phyloP scores from a whole-genome alignment of 192 early-diverging fungal genomes.

The Gigaspora rosea region DNA sequence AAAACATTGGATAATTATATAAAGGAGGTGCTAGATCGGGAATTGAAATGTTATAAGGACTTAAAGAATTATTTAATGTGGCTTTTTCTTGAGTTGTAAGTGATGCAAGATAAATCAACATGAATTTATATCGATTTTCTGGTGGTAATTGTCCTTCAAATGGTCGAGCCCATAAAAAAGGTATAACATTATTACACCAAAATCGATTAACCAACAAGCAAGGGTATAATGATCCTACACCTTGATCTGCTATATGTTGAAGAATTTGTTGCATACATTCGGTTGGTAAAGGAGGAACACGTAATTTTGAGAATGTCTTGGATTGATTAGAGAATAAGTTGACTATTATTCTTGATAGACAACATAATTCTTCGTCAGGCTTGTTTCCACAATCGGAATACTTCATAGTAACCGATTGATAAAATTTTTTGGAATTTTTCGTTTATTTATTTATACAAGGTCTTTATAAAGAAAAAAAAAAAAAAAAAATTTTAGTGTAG shows the following conservation, averaged over 20 bases:
- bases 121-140: conserved; percentile 8
- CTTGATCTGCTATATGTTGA: neutral
- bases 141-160: conserved; percentile 1
- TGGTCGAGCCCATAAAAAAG: conserved; percentile 16
- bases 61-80: neutral
- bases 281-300: neutral
- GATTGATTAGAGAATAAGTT: neutral
- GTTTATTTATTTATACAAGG: too few relatives aligned
- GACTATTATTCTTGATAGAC: neutral
- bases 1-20: conserved; percentile 4
- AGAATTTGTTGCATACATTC: conserved; percentile 15
- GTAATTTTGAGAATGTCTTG: neutral
- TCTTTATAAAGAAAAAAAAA: too few relatives aligned
- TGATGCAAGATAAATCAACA: neutral
- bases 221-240: neutral
- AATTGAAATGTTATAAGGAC: neutral
- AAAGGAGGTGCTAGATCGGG: neutral
- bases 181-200: conserved; percentile 11
- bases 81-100: neutral
- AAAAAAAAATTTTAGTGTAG: too few relatives aligned
- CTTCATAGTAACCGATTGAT: neutral
- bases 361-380: neutral
- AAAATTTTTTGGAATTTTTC: too few relatives aligned
- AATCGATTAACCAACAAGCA: conserved; percentile 9
- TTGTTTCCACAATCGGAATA: neutral